Evolutionary conservation across 805 yeast species (phyloP), one percentile per base, ranked within the genome.

Genomic region (Clavispora vitiphila): DNA sequence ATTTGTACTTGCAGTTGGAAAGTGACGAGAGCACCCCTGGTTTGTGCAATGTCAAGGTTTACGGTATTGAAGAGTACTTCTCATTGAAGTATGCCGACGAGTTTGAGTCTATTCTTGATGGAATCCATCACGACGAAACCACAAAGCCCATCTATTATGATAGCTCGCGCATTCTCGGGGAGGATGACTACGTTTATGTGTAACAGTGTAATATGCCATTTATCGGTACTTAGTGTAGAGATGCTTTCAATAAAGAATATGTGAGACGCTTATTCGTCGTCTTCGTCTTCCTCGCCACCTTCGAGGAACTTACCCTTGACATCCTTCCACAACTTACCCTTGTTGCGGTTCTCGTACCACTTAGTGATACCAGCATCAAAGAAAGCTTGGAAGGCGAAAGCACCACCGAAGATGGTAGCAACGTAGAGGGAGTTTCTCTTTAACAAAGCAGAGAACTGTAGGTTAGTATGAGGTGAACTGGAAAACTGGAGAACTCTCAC

Each of bases 351-450:
- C 58, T 81, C 86, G 72, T 81, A 85, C 83, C 83, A 85, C 37
- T 58, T 59, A 56, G 83, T 85, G 49, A 84, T 72, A 48, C 75
- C 81, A 47, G 67, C 62, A 61, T 86, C 93, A 53, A 84, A 84
- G 58, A 74, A 73, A 39, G 81, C 82, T 72, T 87, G 91, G 78
- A 89, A 88, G 49, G 81, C 80, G 61, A 90, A 90, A 37, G 97
- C 89, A 57, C 86, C 80, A 38, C 80, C 83, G 55, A 90, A 83
- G 47, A 90, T 74, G 48, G 93, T 73, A 51, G 87, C 86, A 48
- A 90, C 96, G 68, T 77, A 87, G 49, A 84, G 74, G 37, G 97
- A 78, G 80, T 91, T 90, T 78, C 96, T 86, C 78, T 87, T 87
- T 78, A 50, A 44, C 35, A 58, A 51, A 27, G 55, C 51, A 39